Conservation (phyloP, 2,329 filamentous ascomycete species). For the Aspergillus flavus region DNA sequence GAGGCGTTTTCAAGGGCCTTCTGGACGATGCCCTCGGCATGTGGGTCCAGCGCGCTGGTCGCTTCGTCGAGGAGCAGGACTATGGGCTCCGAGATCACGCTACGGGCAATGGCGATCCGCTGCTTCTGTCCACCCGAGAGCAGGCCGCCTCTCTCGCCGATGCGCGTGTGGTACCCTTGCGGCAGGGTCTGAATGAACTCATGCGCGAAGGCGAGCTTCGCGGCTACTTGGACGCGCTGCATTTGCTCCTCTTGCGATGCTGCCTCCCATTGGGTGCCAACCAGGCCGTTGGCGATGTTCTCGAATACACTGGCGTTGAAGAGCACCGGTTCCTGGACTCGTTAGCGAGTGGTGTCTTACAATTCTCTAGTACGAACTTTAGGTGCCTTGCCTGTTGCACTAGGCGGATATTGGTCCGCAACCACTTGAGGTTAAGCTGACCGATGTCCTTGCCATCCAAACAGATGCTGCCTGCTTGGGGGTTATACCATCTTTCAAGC, state of each 20-base stretch:
- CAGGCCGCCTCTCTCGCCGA: constrained; percentile 81
- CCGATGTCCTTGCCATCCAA: constrained; percentile 41
- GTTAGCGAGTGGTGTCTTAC: not conserved
- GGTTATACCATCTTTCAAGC: constrained; percentile 73
- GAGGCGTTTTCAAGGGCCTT: constrained; percentile 75
- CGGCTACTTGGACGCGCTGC: constrained; percentile 17
- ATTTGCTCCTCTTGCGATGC: constrained; percentile 8
- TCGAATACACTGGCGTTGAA: constrained; percentile 81
- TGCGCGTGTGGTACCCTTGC: constrained; percentile 78
- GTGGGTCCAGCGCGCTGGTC: constrained; percentile 83
- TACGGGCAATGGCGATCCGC: constrained; percentile 81
- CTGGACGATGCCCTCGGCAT: constrained; percentile 83
- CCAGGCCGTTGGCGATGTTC: constrained; percentile 66
- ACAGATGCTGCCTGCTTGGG: constrained; percentile 34
- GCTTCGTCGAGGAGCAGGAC: constrained; percentile 87
- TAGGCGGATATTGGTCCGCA: constrained; percentile 23
- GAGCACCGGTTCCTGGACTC: constrained; percentile 68
- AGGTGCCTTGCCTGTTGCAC: constrained; percentile 41
- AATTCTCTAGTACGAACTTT: no score
- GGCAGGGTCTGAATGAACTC: constrained; percentile 76
- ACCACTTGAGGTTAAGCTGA: constrained; percentile 32
- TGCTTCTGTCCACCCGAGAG: constrained; percentile 89
- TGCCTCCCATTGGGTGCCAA: constrained; percentile 45
- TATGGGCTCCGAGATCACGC: constrained; percentile 77
- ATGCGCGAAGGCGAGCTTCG: constrained; percentile 61